Percentiles rank a stretch among this genome's conserved stretches.
These are phyloP conservation scores for Vitis cinerea DNA, from an alignment of 164 flowering plant genomes.

Conservation along the genomic window DNA sequence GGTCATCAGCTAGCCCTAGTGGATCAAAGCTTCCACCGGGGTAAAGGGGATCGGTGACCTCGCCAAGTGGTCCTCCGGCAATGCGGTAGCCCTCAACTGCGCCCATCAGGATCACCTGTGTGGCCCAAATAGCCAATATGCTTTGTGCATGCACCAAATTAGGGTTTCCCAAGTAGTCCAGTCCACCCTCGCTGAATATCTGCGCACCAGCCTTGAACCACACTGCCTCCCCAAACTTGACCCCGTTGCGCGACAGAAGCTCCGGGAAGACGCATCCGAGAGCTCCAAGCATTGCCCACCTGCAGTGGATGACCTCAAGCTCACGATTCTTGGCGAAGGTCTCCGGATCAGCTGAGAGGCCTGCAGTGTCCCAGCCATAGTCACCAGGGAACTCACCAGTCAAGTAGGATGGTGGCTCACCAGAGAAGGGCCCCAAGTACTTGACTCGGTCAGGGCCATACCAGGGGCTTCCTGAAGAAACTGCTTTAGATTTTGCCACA, in stretches of 20 bases:
- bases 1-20: slow-evolving; percentile 41
- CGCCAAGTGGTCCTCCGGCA: slow-evolving; percentile 46
- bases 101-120: slow-evolving; percentile 39
- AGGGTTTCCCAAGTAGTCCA: slow-evolving; percentile 48
- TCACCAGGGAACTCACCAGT: slow-evolving; percentile 48
- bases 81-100: slow-evolving; percentile 42
- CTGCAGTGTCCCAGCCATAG: slow-evolving; percentile 53
- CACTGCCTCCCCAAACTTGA: slow-evolving; percentile 42
- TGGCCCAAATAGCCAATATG: slow-evolving; percentile 42
- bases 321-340: slow-evolving; percentile 45
- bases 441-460: slow-evolving; percentile 45
- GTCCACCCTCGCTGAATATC: slow-evolving; percentile 49
- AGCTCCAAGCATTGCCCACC: slow-evolving; percentile 47
- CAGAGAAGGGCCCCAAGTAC: slow-evolving; percentile 47
- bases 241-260: slow-evolving; percentile 38
- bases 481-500: neutral
- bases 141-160: slow-evolving; percentile 45
- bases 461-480: slow-evolving; percentile 36
- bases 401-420: slow-evolving; percentile 38
- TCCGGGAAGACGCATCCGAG: slow-evolving; percentile 45
- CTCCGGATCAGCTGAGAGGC: slow-evolving; percentile 48
- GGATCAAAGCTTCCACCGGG: slow-evolving; percentile 48
- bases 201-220: slow-evolving; percentile 50
- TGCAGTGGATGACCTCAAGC: slow-evolving; percentile 39
- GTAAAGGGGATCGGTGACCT: slow-evolving; percentile 33